Evolutionary conservation across 371 early-diverging fungal genomes (phyloP).

Genomic region (Syncephalis fuscata): DNA sequence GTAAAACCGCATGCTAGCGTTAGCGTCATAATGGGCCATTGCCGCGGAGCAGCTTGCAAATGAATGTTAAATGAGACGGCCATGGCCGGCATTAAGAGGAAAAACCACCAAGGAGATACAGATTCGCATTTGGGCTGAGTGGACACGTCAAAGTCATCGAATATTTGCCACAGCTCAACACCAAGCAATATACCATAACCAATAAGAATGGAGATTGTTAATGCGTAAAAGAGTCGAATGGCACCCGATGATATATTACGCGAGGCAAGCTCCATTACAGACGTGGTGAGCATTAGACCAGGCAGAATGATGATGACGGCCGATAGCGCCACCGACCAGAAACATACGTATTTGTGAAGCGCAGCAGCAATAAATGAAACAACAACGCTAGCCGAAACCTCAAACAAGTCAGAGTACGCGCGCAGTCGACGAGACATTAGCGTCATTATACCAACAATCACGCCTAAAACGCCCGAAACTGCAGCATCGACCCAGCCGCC

Average conservation of each 20-base stretch:
- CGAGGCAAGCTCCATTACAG: conserved; percentile 50
- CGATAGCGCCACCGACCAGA: conserved; percentile 25
- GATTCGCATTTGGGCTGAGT: conserved; percentile 9
- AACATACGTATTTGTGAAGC: conserved; percentile 22
- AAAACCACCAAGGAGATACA: conserved; percentile 12
- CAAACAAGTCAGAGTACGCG: conserved; percentile 31
- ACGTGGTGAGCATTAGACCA: conserved; percentile 32
- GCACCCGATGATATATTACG: conserved; percentile 55
- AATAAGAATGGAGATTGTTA: conserved; percentile 40
- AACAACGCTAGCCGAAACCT: conserved; percentile 28
- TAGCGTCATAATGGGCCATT: conserved; percentile 15
- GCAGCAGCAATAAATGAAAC: conserved; percentile 28
- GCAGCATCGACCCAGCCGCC: conserved; percentile 30
- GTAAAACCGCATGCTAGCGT: conserved; percentile 11
- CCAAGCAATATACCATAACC: conserved; percentile 50
- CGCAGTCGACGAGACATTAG: conserved; percentile 21
- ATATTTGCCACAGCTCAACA: conserved; percentile 17
- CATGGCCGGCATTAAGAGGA: conserved; percentile 11
- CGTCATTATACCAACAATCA: conserved; percentile 19
- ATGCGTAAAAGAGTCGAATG: conserved; percentile 39
- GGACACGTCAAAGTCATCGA: conserved; percentile 5
- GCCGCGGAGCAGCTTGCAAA: conserved; percentile 12
- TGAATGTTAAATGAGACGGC: conserved; percentile 11
- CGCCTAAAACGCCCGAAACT: conserved; percentile 22
- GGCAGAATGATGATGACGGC: conserved; percentile 33